A percentile compares a stretch with the other conserved stretches of the same genome.
These are phyloP conservation scores for Stephania yunnanensis DNA, from an alignment of 164 flowering plant species.

Conservation along the genomic window DNA sequence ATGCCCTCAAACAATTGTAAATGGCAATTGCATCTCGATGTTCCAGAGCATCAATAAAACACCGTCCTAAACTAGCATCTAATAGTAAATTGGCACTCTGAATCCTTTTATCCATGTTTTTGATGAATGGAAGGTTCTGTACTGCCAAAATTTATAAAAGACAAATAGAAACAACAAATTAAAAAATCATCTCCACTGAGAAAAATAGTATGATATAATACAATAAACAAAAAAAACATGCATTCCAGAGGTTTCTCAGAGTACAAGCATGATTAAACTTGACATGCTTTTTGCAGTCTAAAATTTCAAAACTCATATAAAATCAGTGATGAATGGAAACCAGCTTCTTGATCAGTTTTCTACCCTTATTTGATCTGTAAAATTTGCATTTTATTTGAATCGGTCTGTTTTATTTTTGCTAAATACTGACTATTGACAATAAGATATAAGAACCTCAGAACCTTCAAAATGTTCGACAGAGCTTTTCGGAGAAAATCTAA, in stretches of 20 bases:
- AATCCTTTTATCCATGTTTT: constrained; percentile 92
- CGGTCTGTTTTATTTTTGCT: too few species aligned
- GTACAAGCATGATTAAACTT: not conserved
- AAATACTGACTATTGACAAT: not conserved
- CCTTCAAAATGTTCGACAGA: not conserved
- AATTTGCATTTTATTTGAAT: too few species aligned
- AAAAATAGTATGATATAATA: not conserved
- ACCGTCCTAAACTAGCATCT: constrained; percentile 89
- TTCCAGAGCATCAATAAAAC: constrained; percentile 84
- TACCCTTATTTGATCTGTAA: not conserved
- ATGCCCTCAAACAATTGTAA: constrained; percentile 94
- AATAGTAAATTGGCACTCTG: constrained; percentile 68
- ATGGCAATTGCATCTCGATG: constrained; percentile 77
- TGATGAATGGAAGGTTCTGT: constrained; percentile 95
- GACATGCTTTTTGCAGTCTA: not conserved
- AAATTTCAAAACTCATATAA: not conserved
- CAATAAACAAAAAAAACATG: not conserved
- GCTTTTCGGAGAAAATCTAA: not conserved
- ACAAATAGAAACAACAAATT: constrained; percentile 12
- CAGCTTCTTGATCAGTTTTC: not conserved
- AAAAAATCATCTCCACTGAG: not conserved
- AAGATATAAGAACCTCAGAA: not conserved
- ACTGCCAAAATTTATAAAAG: constrained; percentile 54
- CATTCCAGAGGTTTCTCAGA: not conserved
- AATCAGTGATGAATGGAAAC: not conserved